These are phyloP conservation scores for Pseudoturritis turrita DNA, from an alignment of 345 rosid species.

Conservation along the genomic window DNA sequence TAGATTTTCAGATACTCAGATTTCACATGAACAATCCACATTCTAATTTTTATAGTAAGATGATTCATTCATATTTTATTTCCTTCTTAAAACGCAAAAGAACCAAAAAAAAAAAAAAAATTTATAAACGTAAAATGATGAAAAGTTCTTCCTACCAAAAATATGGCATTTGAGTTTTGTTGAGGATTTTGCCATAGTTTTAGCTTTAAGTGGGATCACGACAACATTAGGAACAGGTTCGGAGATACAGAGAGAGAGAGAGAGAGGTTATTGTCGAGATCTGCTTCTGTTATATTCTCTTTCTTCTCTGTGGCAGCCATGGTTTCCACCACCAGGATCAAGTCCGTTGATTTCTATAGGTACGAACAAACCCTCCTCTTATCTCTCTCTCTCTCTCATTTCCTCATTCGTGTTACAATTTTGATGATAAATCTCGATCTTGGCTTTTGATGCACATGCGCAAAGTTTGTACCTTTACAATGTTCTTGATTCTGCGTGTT, in stretches of 20 bases:
- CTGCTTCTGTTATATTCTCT: background rate
- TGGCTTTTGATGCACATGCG: background rate
- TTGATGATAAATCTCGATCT: background rate
- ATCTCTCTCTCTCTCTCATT: background rate
- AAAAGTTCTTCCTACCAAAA: background rate
- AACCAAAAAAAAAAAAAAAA: background rate
- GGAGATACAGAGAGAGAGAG: no score
- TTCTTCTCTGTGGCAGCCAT: constrained; percentile 31
- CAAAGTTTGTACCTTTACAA: background rate
- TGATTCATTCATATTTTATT: background rate
- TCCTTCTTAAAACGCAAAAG: background rate
- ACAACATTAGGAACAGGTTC: background rate
- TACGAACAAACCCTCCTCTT: constrained; percentile 4
- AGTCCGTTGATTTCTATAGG: constrained; percentile 74
- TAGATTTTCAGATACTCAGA: no score
- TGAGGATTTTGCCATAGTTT: background rate
- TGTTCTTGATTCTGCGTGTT: background rate
- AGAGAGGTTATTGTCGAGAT: constrained; percentile 1
- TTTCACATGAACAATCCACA: no score
- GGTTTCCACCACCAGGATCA: constrained; percentile 59
- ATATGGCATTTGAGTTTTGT: background rate
- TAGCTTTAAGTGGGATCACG: constrained; percentile 7
- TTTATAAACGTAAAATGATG: background rate
- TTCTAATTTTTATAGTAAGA: background rate
- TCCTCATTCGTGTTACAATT: background rate